These are phyloP conservation scores for Coemansia sp. DNA, from an alignment of 192 early-diverging fungal species.

Conservation along the genomic window DNA sequence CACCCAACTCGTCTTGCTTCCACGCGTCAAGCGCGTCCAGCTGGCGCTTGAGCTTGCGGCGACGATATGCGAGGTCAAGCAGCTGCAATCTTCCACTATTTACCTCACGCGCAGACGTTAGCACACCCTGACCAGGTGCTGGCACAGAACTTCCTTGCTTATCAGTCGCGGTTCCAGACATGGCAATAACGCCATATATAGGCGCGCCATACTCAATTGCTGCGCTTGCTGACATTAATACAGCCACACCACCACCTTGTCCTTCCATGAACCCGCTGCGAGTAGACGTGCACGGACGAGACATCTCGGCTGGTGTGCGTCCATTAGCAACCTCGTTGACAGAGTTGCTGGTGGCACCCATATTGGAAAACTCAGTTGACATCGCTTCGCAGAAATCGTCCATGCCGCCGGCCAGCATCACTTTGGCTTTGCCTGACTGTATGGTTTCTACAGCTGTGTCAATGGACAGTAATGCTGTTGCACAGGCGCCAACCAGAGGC, in stretches of 20 bases:
- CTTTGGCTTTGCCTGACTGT: conserved; percentile 82
- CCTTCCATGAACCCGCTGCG: conserved; percentile 91
- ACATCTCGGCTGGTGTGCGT: conserved; percentile 84
- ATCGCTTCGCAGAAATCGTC: conserved; percentile 88
- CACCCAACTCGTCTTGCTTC: neutral
- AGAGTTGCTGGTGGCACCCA: conserved; percentile 89
- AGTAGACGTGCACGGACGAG: conserved; percentile 83
- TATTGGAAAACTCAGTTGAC: conserved; percentile 89
- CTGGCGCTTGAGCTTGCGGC: conserved; percentile 62
- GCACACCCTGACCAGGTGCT: conserved; percentile 91
- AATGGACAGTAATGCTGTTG: conserved; percentile 85
- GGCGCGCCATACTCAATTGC: conserved; percentile 91
- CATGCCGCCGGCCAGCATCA: conserved; percentile 87
- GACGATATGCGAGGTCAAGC: conserved; percentile 81
- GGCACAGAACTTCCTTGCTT: conserved; percentile 93
- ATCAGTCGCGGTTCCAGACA: conserved; percentile 87
- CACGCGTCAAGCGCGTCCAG: neutral
- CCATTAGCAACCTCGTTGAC: conserved; percentile 80
- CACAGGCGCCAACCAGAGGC: conserved; percentile 77
- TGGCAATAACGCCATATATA: conserved; percentile 86
- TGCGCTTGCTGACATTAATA: conserved; percentile 83
- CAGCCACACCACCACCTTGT: conserved; percentile 83
- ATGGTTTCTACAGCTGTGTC: conserved; percentile 88
- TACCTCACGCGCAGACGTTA: conserved; percentile 83
- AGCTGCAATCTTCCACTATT: conserved; percentile 57